A percentile compares a stretch with the other conserved stretches of the same genome.
phyloP scores from a whole-genome alignment of 140 eudicot genomes.

The Ambrosia hybrid region DNA sequence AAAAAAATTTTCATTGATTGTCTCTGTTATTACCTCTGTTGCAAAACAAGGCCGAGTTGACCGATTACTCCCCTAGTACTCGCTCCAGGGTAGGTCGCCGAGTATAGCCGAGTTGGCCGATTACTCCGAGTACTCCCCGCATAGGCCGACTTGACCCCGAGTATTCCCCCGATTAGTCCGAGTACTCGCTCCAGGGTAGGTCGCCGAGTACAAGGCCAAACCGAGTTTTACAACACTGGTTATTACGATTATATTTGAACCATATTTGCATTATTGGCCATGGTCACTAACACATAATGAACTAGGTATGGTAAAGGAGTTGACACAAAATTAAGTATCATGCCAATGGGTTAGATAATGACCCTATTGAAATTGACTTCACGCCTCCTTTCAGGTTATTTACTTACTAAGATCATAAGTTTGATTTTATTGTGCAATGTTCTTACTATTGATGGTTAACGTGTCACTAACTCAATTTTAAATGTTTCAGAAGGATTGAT shows the following conservation, averaged over 20 bases:
- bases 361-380: slow-evolving; percentile 81
- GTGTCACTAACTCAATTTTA: neutral
- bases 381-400: slow-evolving; percentile 91
- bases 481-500: slow-evolving; percentile 71
- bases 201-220: too few species aligned
- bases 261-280: neutral
- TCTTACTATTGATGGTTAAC: neutral
- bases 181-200: too few species aligned
- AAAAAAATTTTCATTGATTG: too few species aligned
- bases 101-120: too few species aligned
- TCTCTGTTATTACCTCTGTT: too few species aligned
- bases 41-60: too few species aligned
- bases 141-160: too few species aligned
- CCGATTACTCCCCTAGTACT: too few species aligned
- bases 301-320: slow-evolving; percentile 89
- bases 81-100: too few species aligned
- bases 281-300: neutral
- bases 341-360: slow-evolving; percentile 76
- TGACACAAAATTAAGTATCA: slow-evolving; percentile 80
- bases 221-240: too few species aligned
- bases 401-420: neutral
- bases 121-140: too few species aligned
- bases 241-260: neutral
- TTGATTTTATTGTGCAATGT: neutral
- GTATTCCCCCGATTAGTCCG: too few species aligned